These are phyloP conservation scores for Colletotrichum abscissum DNA, from an alignment of 2,329 filamentous ascomycete genomes.

Conservation along the genomic window DNA sequence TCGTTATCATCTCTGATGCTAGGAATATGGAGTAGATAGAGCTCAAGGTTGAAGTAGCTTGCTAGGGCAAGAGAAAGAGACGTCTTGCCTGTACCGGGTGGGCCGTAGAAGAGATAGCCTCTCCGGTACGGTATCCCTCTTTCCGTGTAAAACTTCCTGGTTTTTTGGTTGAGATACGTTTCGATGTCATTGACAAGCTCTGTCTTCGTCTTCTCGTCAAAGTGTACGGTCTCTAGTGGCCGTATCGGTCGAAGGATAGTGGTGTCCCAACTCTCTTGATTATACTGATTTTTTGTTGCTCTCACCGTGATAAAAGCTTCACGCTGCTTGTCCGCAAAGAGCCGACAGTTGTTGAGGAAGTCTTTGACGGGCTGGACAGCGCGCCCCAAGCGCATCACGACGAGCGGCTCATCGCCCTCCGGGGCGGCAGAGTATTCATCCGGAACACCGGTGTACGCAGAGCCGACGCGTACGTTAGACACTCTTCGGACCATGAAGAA, in stretches of 20 bases:
- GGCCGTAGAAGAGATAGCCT: constrained; percentile 79
- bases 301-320: constrained; percentile 50
- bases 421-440: constrained; percentile 48
- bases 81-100: constrained; percentile 80
- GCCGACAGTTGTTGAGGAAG: constrained; percentile 44
- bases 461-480: constrained; percentile 32
- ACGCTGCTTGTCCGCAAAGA: constrained; percentile 48
- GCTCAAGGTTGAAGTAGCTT: constrained; percentile 77
- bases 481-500: constrained; percentile 51
- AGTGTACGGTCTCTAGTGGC: constrained; percentile 48
- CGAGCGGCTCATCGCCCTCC: constrained; percentile 49
- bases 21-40: constrained; percentile 78
- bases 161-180: constrained; percentile 70
- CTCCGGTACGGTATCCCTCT: constrained; percentile 80
- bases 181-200: constrained; percentile 76
- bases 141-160: constrained; percentile 74
- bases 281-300: constrained; percentile 41
- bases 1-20: constrained; percentile 42
- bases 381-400: constrained; percentile 52
- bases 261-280: constrained; percentile 47
- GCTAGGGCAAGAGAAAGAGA: constrained; percentile 81
- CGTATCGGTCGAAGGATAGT: constrained; percentile 44
- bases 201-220: constrained; percentile 61
- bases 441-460: constrained; percentile 35
- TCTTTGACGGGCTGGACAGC: constrained; percentile 45